Evolutionary conservation across 352 stramenopile species (phyloP).

Genomic region (Phytophthora idaei): DNA sequence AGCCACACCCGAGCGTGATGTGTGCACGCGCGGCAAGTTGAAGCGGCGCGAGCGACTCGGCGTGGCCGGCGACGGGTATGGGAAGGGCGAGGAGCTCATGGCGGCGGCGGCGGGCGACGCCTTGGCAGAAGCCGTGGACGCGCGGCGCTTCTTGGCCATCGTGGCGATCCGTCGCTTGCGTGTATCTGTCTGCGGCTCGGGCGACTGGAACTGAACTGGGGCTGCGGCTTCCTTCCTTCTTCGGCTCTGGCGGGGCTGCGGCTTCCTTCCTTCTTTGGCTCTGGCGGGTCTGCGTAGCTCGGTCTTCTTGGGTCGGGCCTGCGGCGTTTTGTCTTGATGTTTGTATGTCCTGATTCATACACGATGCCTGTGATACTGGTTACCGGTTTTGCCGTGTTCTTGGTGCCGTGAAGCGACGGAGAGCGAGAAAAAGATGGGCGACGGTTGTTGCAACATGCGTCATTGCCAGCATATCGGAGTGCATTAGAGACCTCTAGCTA

Average conservation of each 20-base stretch:
- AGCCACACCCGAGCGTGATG: slow-evolving; percentile 33
- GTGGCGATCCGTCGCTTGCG: slow-evolving; percentile 7
- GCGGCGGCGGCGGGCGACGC: slow-evolving; percentile 24
- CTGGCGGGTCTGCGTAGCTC: slow-evolving; percentile 19
- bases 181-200: slow-evolving; percentile 6
- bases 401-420: slow-evolving; percentile 14
- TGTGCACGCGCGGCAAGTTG: slow-evolving; percentile 24
- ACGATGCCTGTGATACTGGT: slow-evolving; percentile 14
- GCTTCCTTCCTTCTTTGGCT: slow-evolving; percentile 20
- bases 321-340: slow-evolving; percentile 19
- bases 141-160: slow-evolving; percentile 50
- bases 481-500: neutral
- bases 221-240: slow-evolving; percentile 17
- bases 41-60: slow-evolving; percentile 24
- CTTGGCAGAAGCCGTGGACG: slow-evolving; percentile 18
- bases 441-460: neutral
- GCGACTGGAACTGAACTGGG: slow-evolving; percentile 31
- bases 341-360: slow-evolving; percentile 30
- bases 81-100: slow-evolving; percentile 38
- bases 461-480: neutral
- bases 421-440: slow-evolving; percentile 19
- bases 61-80: slow-evolving; percentile 28
- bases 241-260: slow-evolving; percentile 23
- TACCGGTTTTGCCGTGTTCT: slow-evolving; percentile 21
- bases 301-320: slow-evolving; percentile 16